Conservation (phyloP, 768 basidiomycete genomes). For the Hebeloma cylindrosporum region DNA sequence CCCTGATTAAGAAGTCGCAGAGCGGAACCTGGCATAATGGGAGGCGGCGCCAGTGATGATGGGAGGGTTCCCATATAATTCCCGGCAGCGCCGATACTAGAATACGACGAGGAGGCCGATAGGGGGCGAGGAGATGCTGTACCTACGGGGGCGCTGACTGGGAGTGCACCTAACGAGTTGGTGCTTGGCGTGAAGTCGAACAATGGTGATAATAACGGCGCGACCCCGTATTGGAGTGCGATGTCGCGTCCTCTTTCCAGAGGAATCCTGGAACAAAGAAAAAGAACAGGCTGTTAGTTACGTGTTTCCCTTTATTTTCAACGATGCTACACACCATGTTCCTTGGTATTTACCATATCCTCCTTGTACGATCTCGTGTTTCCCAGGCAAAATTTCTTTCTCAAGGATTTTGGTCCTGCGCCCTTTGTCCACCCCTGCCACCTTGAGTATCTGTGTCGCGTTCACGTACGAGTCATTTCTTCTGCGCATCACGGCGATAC, state of each 20-base stretch:
- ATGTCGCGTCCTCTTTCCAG: conserved; percentile 93
- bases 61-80: conserved; percentile 45
- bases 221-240: conserved; percentile 89
- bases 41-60: conserved; percentile 70
- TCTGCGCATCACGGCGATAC: conserved; percentile 97
- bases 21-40: conserved; percentile 86
- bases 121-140: conserved; percentile 60
- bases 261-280: conserved; percentile 71
- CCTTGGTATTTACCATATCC: conserved; percentile 99
- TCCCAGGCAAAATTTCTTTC: conserved; percentile 93
- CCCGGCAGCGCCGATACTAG: conserved; percentile 46
- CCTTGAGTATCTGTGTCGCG: conserved; percentile 98
- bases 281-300: conserved; percentile 8
- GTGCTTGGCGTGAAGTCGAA: conserved; percentile 91
- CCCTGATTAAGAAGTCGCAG: conserved; percentile 83
- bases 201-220: conserved; percentile 80
- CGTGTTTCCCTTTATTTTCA: conserved; percentile 13
- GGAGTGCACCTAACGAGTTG: conserved; percentile 66
- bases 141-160: conserved; percentile 48
- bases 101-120: conserved; percentile 69
- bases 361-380: conserved; percentile 98
- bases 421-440: conserved; percentile 97
- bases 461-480: conserved; percentile 95
- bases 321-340: conserved; percentile 71
- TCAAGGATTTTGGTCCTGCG: conserved; percentile 94